Percentiles rank a stretch among this genome's conserved stretches.
phyloP scores from a whole-genome alignment of 2,329 filamentous ascomycete genomes.

The Ceratocystis colombiana region DNA sequence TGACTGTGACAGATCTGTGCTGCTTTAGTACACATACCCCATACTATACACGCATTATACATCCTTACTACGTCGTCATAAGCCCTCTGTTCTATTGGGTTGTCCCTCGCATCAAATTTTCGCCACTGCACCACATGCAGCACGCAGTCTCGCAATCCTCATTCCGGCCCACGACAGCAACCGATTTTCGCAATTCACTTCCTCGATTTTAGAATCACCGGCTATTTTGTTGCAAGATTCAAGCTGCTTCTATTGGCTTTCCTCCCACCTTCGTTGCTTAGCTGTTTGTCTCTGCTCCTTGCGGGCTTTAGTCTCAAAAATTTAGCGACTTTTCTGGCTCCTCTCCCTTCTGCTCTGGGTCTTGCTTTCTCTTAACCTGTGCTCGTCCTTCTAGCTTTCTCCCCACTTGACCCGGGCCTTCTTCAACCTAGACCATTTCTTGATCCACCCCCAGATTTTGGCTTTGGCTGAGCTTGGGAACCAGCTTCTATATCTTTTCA shows the following conservation, averaged over 20 bases:
- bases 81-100: neutral
- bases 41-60: constrained; percentile 5
- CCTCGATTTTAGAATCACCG: neutral
- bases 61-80: constrained; percentile 4
- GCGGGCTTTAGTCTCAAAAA: constrained; percentile 8
- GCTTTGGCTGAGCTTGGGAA: constrained; percentile 2
- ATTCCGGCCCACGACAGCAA: constrained; percentile 1
- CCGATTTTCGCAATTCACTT: neutral
- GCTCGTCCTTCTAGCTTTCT: constrained; percentile 2
- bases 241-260: neutral
- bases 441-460: constrained; percentile 19
- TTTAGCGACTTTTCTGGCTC: neutral
- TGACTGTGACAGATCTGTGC: neutral
- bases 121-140: constrained; percentile 8
- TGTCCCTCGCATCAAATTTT: constrained; percentile 11
- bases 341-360: neutral
- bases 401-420: constrained; percentile 11
- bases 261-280: no score
- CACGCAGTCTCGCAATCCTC: neutral
- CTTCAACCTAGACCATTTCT: constrained; percentile 13
- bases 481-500: constrained; percentile 2
- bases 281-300: neutral
- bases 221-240: neutral
- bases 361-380: neutral
- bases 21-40: neutral